Evolutionary conservation across 768 basidiomycete species (phyloP), one percentile per base, ranked within the genome.

Genomic region (Leccinellum albellum): DNA sequence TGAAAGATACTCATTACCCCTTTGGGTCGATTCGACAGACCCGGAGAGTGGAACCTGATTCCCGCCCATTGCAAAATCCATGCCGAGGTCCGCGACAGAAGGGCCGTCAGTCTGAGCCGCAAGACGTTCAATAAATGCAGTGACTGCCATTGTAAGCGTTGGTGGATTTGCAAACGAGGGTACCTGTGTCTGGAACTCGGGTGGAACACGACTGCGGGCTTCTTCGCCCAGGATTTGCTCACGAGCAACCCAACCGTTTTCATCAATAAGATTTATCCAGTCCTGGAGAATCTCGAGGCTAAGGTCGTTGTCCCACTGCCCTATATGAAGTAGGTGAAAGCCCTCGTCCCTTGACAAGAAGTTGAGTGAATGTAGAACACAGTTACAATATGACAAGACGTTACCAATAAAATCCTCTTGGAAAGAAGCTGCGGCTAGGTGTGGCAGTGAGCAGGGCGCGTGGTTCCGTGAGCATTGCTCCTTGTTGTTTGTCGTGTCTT

Each of bases 191-290:
- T 88, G 88, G 75, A 98, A 98, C 70, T 98, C 88, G 44, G 75
- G 59, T 8, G 95, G 95, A 7, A 97, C 93, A 75, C 90, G 93
- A 79, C 94, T 97, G 50, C 96, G 84, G 17, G 95, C 94, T 75
- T 98, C 95, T 63, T 95, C 94, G 4, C 95, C 95, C 0, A 98
- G 81, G 57, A 98, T 98, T 72, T 98, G 95, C 73, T 98, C 95
- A 24, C 95, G 82, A 2, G 86, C 96, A 44, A 98, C 91, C 95
- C 95, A 98, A 1, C 95, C 95, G 62, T 97, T 83, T 33, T 90
- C 89, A 67, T 98, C 94, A 54, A 97, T 91, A 47, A 98, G 80
- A 60, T 85, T 76, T 50, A 97, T 85, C 95, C 95, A 98, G 59
- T 86, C 83, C 66, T 86, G 87, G 37, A 98, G 76, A 57, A 98